phyloP scores from a whole-genome alignment of 2,329 filamentous ascomycete genomes.

The Diaporthe amygdali region DNA sequence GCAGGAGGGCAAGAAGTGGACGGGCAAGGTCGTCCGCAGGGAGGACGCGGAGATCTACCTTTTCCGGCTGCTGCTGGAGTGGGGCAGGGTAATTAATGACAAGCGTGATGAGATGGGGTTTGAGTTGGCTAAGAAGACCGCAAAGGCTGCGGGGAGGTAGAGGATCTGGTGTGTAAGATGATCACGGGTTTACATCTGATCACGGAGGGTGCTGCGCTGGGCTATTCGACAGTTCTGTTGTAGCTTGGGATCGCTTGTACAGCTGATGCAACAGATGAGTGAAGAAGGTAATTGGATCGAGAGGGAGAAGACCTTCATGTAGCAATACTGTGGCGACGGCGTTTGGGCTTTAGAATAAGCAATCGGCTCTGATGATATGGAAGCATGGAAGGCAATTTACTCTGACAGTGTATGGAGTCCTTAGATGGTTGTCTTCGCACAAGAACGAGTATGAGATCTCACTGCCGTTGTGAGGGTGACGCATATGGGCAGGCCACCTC shows the following conservation, averaged over 20 bases:
- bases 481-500: not conserved
- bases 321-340: not conserved
- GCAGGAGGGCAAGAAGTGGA: slow-evolving; percentile 69
- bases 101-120: slow-evolving; percentile 52
- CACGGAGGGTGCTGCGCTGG: too few species aligned
- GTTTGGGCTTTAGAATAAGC: not conserved
- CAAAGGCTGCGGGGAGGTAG: not conserved
- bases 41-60: slow-evolving; percentile 84
- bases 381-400: not conserved
- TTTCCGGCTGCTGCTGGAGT: slow-evolving; percentile 79
- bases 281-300: not conserved
- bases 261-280: not conserved
- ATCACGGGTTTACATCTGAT: not conserved
- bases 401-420: not conserved
- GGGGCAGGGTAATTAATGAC: slow-evolving; percentile 73
- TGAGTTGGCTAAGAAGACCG: slow-evolving; percentile 22
- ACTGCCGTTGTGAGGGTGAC: too few species aligned
- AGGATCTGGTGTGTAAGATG: too few species aligned
- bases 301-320: not conserved
- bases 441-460: too few species aligned
- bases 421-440: not conserved
- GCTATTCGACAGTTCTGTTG: not conserved
- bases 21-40: slow-evolving; percentile 63
- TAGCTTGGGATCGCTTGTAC: not conserved
- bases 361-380: not conserved